A percentile compares a stretch with the other conserved stretches of the same genome.
phyloP scores from a whole-genome alignment of 2,329 filamentous ascomycete genomes.

The Grosmannia clavigera region DNA sequence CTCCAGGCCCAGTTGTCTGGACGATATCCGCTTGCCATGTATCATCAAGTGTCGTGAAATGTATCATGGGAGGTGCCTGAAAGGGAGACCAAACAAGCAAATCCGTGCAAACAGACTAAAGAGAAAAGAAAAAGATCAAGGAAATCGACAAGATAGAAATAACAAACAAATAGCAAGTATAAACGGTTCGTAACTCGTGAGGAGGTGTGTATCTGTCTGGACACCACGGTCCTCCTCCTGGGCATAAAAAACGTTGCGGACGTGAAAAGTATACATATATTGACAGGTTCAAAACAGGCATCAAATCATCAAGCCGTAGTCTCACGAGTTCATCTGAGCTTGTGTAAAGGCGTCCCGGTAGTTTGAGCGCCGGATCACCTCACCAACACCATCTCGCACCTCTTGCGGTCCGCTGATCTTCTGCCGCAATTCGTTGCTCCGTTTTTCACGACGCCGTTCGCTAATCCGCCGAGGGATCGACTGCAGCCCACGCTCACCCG shows the following conservation, averaged over 20 bases:
- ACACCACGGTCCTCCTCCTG: background rate
- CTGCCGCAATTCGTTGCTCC: constrained; percentile 43
- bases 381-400: constrained; percentile 45
- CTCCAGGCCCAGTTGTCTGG: background rate
- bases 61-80: background rate
- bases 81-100: no score
- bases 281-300: constrained; percentile 9
- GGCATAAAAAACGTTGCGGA: background rate
- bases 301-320: constrained; percentile 1
- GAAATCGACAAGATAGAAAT: background rate
- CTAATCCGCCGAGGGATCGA: constrained; percentile 42
- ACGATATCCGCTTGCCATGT: background rate
- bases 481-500: constrained; percentile 36
- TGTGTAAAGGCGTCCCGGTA: constrained; percentile 20
- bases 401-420: constrained; percentile 49
- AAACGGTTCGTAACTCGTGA: background rate
- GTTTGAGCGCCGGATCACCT: constrained; percentile 37
- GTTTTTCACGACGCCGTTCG: constrained; percentile 45
- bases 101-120: background rate
- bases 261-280: constrained; percentile 6
- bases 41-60: background rate
- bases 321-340: background rate
- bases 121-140: background rate
- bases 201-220: background rate
- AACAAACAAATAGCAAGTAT: background rate